Evolutionary conservation across 176 grass and related monocot species (phyloP).

Genomic region (Thinopyrum elongatum): DNA sequence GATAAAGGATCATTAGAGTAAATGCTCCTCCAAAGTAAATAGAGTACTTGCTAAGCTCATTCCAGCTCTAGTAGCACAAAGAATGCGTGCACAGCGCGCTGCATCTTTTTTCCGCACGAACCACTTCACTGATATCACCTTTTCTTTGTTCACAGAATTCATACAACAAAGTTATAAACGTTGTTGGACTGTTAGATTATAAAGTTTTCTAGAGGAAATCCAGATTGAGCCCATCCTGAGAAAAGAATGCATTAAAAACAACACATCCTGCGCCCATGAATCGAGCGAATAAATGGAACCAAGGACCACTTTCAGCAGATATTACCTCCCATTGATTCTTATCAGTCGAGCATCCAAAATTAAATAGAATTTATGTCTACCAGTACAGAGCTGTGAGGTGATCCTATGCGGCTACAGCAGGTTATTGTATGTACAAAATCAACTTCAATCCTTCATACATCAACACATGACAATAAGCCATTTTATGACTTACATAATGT

Average conservation of each 20-base stretch:
- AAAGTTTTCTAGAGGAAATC: constrained; percentile 23
- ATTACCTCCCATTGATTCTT: constrained; percentile 24
- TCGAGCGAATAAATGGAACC: constrained; percentile 37
- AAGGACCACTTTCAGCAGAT: constrained; percentile 48
- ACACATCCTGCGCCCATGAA: constrained; percentile 32
- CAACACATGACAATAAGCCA: constrained; percentile 13
- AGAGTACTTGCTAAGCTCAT: constrained; percentile 3
- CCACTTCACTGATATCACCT: not conserved
- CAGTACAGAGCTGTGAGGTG: constrained; percentile 26
- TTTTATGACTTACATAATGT: not conserved
- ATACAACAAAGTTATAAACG: not conserved
- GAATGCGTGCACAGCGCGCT: not conserved
- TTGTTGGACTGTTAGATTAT: not conserved
- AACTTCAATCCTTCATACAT: not conserved
- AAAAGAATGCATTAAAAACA: constrained; percentile 43
- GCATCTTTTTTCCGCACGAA: not conserved
- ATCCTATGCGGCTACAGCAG: not conserved
- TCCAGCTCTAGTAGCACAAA: not conserved
- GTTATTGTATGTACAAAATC: constrained; percentile 18
- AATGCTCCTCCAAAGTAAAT: not conserved
- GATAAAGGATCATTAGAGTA: constrained; percentile 9
- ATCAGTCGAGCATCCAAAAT: constrained; percentile 1
- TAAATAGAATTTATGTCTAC: constrained; percentile 40
- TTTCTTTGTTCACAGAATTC: not conserved
- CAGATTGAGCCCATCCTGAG: constrained; percentile 24